phyloP scores from a whole-genome alignment of 2,329 filamentous ascomycete species.

The Penicillium sp. region DNA sequence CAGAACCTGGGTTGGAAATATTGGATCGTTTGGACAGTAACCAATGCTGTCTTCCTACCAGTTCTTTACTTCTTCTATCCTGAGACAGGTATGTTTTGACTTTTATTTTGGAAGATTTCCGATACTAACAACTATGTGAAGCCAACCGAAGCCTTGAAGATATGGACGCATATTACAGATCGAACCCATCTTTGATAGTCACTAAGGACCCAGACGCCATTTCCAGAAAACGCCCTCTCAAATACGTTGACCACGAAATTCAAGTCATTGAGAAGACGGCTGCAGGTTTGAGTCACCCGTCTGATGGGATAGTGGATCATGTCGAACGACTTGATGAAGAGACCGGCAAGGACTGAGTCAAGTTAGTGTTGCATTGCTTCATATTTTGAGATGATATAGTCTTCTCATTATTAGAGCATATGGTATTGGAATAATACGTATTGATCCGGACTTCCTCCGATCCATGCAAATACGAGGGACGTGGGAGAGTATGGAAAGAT shows the following conservation, averaged over 20 bases:
- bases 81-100: slow-evolving; percentile 26
- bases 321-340: too few species aligned
- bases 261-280: not conserved
- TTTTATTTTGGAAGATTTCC: too few species aligned
- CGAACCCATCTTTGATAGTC: slow-evolving; percentile 45
- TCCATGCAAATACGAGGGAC: too few species aligned
- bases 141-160: slow-evolving; percentile 33
- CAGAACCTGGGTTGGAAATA: slow-evolving; percentile 42
- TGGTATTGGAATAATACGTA: too few species aligned
- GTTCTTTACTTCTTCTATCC: slow-evolving; percentile 45
- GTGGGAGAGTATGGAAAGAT: too few species aligned
- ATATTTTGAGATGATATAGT: too few species aligned
- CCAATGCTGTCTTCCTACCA: slow-evolving; percentile 50
- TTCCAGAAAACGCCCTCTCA: slow-evolving; percentile 45
- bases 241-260: slow-evolving; percentile 43
- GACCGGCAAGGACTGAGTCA: too few species aligned
- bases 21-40: slow-evolving; percentile 46
- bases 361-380: too few species aligned
- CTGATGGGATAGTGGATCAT: too few species aligned
- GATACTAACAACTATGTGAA: not conserved
- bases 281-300: too few species aligned
- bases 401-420: too few species aligned
- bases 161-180: slow-evolving; percentile 40
- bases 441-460: too few species aligned
- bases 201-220: slow-evolving; percentile 50